These are phyloP conservation scores for Drechslerella coelobrocha DNA, from an alignment of 2,329 filamentous ascomycete species.

Conservation along the genomic window DNA sequence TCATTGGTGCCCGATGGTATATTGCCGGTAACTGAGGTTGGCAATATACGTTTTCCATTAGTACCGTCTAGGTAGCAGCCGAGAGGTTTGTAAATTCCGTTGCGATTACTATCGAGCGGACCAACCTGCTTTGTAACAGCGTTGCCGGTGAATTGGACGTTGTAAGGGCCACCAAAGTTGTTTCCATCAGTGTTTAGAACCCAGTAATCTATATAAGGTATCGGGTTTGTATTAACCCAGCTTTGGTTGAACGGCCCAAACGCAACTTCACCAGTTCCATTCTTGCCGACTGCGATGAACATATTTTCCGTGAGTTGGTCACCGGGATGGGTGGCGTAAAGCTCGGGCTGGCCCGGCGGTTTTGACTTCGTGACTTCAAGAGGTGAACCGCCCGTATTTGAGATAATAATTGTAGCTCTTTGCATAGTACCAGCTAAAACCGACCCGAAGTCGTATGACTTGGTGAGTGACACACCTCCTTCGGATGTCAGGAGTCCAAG, in stretches of 20 bases:
- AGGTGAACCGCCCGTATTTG: constrained; percentile 58
- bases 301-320: constrained; percentile 56
- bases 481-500: constrained; percentile 57
- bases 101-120: constrained; percentile 56
- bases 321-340: constrained; percentile 57
- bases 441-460: constrained; percentile 56
- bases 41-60: constrained; percentile 56
- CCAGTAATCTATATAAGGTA: constrained; percentile 57
- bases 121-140: constrained; percentile 58
- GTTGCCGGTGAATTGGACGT: constrained; percentile 57
- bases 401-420: constrained; percentile 53
- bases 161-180: constrained; percentile 58
- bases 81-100: constrained; percentile 56
- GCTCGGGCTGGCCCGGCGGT: constrained; percentile 56
- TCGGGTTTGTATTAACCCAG: constrained; percentile 39
- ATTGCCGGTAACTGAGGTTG: no score
- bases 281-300: constrained; percentile 56
- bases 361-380: constrained; percentile 59
- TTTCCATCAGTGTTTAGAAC: constrained; percentile 60
- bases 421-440: constrained; percentile 19
- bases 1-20: constrained; percentile 56
- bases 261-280: constrained; percentile 56
- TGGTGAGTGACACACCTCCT: constrained; percentile 56
- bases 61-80: constrained; percentile 60
- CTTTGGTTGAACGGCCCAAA: constrained; percentile 53